Conservation (phyloP, 1,139 yeast species). For the Hansenula lynferdii region DNA sequence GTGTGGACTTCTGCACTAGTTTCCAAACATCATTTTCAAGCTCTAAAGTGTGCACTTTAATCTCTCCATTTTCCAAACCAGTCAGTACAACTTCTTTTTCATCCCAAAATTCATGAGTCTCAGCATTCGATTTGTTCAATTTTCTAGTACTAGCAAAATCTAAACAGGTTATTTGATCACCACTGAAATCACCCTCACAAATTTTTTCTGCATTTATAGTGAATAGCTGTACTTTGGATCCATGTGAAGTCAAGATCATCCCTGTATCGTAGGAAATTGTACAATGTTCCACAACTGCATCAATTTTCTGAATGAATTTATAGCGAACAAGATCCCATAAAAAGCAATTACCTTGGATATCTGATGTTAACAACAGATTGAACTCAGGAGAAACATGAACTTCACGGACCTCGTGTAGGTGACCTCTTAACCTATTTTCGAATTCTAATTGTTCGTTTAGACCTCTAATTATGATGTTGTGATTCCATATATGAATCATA, state of each 20-base stretch:
- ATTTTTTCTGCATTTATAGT: conserved; percentile 53
- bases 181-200: conserved; percentile 6
- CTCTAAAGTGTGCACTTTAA: conserved; percentile 26
- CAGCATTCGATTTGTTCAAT: conserved; percentile 20
- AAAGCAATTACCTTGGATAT: conserved; percentile 42
- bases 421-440: conserved; percentile 50
- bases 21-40: conserved; percentile 22
- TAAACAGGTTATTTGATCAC: conserved; percentile 16
- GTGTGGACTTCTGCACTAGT: conserved; percentile 13
- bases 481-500: conserved; percentile 51
- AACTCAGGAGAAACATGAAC: conserved; percentile 45
- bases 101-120: conserved; percentile 32
- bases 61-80: conserved; percentile 28
- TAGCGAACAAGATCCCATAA: conserved; percentile 57
- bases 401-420: conserved; percentile 36
- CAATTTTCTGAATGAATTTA: conserved; percentile 42
- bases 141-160: conserved; percentile 23
- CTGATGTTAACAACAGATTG: conserved; percentile 48
- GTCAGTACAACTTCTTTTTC: conserved; percentile 29
- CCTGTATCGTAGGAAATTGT: conserved; percentile 56
- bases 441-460: conserved; percentile 34
- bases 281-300: conserved; percentile 23
- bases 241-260: conserved; percentile 34
- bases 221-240: conserved; percentile 31
- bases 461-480: conserved; percentile 13